phyloP scores from a whole-genome alignment of 371 early-diverging fungal species.

The Apophysomyces variabilis region DNA sequence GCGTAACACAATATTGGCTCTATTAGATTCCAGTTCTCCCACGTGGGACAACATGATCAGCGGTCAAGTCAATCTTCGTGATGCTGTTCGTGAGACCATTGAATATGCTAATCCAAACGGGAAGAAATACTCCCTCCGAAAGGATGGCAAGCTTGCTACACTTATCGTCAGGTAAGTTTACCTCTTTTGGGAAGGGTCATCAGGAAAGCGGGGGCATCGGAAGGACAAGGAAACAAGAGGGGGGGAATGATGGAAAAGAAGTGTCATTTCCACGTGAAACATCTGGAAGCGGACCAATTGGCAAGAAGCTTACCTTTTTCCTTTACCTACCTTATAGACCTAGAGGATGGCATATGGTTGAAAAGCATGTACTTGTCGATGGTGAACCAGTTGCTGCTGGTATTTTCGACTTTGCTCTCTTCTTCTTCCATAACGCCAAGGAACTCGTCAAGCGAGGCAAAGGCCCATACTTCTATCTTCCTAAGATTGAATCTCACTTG shows the following conservation, averaged over 20 bases:
- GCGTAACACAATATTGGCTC: constrained; percentile 9
- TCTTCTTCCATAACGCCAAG: constrained; percentile 95
- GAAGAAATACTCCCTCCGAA: constrained; percentile 88
- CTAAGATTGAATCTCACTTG: constrained; percentile 96
- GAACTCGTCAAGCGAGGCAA: constrained; percentile 78
- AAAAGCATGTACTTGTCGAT: constrained; percentile 91
- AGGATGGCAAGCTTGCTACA: constrained; percentile 84
- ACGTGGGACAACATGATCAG: constrained; percentile 90
- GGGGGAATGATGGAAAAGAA: not conserved
- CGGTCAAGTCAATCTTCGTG: constrained; percentile 93
- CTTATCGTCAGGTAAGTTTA: constrained; percentile 79
- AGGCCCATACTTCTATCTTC: constrained; percentile 98
- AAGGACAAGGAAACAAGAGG: not conserved
- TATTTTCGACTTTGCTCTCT: constrained; percentile 94
- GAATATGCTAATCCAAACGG: constrained; percentile 86
- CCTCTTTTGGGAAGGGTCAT: constrained; percentile 11
- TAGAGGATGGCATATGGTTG: constrained; percentile 97
- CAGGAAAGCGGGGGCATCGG: constrained; percentile 7
- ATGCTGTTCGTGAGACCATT: constrained; percentile 87
- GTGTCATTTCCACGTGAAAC: constrained; percentile 11
- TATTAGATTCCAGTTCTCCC: constrained; percentile 87
- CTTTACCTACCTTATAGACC: constrained; percentile 59
- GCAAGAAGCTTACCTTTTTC: constrained; percentile 3
- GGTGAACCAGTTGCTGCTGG: constrained; percentile 90
- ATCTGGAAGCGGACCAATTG: constrained; percentile 5